Evolutionary conservation across 2,329 filamentous ascomycete genomes (phyloP).

Genomic region (Beauveria caledonica): DNA sequence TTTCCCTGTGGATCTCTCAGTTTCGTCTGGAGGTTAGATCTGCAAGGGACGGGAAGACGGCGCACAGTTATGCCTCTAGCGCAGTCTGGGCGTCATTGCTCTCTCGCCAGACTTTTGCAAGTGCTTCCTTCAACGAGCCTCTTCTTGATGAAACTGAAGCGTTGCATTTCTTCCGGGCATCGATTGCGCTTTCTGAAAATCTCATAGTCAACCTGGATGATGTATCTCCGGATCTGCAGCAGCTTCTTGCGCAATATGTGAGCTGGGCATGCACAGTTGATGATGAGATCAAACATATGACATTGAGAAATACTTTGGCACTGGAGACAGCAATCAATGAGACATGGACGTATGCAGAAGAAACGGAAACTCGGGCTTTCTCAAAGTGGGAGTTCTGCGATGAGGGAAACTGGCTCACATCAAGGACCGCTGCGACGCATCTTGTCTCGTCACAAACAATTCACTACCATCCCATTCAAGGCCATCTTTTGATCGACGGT

Average conservation of each 20-base stretch:
- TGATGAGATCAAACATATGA: background rate
- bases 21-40: slow-evolving; percentile 38
- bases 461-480: slow-evolving; percentile 27
- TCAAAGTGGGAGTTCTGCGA: background rate
- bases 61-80: slow-evolving; percentile 28
- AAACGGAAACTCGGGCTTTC: background rate
- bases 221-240: slow-evolving; percentile 2
- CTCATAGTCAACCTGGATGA: slow-evolving; percentile 14
- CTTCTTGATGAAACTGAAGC: background rate
- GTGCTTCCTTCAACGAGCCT: background rate
- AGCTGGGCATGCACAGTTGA: slow-evolving; percentile 13
- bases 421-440: background rate
- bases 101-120: slow-evolving; percentile 34
- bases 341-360: background rate
- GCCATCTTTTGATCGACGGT: slow-evolving; percentile 29
- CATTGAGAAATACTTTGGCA: background rate
- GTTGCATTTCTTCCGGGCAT: slow-evolving; percentile 17
- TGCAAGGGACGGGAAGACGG: slow-evolving; percentile 27
- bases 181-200: slow-evolving; percentile 22
- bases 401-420: background rate
- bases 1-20: slow-evolving; percentile 39
- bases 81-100: slow-evolving; percentile 48
- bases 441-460: slow-evolving; percentile 16
- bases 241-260: slow-evolving; percentile 17
- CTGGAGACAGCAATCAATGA: background rate